Percentiles rank a stretch among this genome's conserved stretches.
These are phyloP conservation scores for Malus hybrid DNA, from an alignment of 331 rosid species.

Conservation along the genomic window DNA sequence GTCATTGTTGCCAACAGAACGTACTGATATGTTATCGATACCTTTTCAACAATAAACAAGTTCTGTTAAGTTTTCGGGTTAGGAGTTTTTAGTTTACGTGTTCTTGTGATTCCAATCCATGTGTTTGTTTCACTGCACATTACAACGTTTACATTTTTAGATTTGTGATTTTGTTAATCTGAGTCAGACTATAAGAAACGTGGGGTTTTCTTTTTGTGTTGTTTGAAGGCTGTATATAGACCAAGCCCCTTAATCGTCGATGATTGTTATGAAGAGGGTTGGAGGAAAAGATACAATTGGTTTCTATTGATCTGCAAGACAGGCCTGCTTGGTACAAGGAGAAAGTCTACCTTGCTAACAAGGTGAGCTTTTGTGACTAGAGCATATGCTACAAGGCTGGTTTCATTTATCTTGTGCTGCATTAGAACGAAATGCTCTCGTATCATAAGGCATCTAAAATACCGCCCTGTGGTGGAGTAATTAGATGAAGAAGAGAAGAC, in stretches of 20 bases:
- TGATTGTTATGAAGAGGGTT: slow-evolving; percentile 41
- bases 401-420: neutral
- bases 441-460: neutral
- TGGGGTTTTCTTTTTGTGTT: neutral
- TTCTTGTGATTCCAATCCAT: too few species aligned
- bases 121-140: too few species aligned
- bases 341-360: slow-evolving; percentile 66
- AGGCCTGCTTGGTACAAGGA: slow-evolving; percentile 89
- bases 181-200: slow-evolving; percentile 4
- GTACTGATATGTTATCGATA: too few species aligned
- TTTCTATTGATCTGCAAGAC: slow-evolving; percentile 65
- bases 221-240: slow-evolving; percentile 61
- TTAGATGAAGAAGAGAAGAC: neutral
- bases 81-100: too few species aligned
- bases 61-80: too few species aligned
- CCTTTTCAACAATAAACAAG: too few species aligned
- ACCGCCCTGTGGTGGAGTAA: neutral
- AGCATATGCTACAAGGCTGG: neutral
- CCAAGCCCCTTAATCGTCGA: neutral
- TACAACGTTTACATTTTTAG: too few species aligned
- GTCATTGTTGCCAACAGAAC: too few species aligned
- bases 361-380: slow-evolving; percentile 32
- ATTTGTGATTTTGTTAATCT: neutral
- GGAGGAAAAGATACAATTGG: slow-evolving; percentile 57
- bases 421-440: neutral